Evolutionary conservation across 2,329 filamentous ascomycete genomes (phyloP).

Genomic region (Trichoderma hamatum): DNA sequence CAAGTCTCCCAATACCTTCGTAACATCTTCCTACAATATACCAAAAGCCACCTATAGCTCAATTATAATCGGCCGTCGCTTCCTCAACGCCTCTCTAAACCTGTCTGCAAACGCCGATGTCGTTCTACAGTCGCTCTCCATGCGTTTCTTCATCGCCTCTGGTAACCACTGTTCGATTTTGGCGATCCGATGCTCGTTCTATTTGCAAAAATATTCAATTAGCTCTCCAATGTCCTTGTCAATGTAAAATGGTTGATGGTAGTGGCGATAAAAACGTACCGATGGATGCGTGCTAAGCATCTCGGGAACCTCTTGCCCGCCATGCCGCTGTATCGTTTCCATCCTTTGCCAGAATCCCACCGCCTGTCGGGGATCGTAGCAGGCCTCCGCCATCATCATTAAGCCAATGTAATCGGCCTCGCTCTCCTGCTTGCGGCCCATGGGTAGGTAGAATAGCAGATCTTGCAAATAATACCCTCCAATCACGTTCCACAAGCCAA

Average conservation of each 20-base stretch:
- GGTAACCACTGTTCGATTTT: slow-evolving; percentile 68
- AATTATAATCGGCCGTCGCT: slow-evolving; percentile 32
- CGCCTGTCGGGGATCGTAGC: slow-evolving; percentile 71
- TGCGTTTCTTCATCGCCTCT: slow-evolving; percentile 56
- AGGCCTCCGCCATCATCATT: slow-evolving; percentile 81
- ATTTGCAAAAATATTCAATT: neutral
- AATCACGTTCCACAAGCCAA: slow-evolving; percentile 47
- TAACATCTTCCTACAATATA: neutral
- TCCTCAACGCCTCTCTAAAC: slow-evolving; percentile 53
- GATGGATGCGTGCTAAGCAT: slow-evolving; percentile 78
- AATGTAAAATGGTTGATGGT: neutral
- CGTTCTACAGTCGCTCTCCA: slow-evolving; percentile 57
- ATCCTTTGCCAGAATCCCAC: slow-evolving; percentile 69
- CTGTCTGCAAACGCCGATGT: slow-evolving; percentile 56
- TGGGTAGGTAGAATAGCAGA: slow-evolving; percentile 67
- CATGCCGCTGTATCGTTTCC: slow-evolving; percentile 51
- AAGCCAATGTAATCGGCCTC: slow-evolving; percentile 82
- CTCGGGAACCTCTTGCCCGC: slow-evolving; percentile 61
- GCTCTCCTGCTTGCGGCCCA: slow-evolving; percentile 70
- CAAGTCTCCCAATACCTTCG: neutral
- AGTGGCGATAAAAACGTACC: slow-evolving; percentile 43
- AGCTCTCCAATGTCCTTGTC: neutral
- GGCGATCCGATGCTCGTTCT: slow-evolving; percentile 65
- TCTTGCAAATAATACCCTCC: slow-evolving; percentile 56
- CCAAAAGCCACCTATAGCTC: neutral